phyloP scores from a whole-genome alignment of 768 basidiomycete genomes.

The Pleurotus tuoliensis region DNA sequence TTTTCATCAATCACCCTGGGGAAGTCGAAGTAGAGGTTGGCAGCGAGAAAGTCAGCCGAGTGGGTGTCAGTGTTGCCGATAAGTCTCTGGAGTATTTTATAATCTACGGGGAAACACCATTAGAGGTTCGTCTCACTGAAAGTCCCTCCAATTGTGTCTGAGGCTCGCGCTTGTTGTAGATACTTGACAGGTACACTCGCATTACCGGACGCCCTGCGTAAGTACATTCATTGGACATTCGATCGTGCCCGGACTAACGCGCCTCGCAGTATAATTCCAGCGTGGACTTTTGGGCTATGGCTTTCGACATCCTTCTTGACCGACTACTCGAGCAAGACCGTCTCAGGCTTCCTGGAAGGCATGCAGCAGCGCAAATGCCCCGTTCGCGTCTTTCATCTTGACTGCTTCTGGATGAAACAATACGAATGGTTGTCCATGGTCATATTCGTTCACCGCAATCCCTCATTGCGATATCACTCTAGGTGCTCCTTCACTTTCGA shows the following conservation, averaged over 20 bases:
- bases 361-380: slow-evolving; percentile 61
- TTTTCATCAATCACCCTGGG: slow-evolving; percentile 74
- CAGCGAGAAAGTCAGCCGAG: slow-evolving; percentile 61
- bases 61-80: slow-evolving; percentile 61
- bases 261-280: slow-evolving; percentile 51
- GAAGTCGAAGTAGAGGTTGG: slow-evolving; percentile 75
- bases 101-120: slow-evolving; percentile 64
- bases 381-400: slow-evolving; percentile 71
- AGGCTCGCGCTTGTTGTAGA: slow-evolving; percentile 27
- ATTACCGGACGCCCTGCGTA: slow-evolving; percentile 63
- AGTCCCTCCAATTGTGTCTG: background rate
- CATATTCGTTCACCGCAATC: background rate
- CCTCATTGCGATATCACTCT: slow-evolving; percentile 17
- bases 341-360: slow-evolving; percentile 65
- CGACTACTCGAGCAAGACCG: slow-evolving; percentile 62
- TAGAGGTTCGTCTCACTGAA: slow-evolving; percentile 41
- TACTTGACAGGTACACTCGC: slow-evolving; percentile 56
- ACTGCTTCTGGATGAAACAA: slow-evolving; percentile 77
- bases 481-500: slow-evolving; percentile 79
- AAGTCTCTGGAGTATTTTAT: slow-evolving; percentile 66
- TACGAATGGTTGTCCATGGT: slow-evolving; percentile 50
- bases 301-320: slow-evolving; percentile 77
- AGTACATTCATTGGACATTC: slow-evolving; percentile 19
- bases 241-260: slow-evolving; percentile 10
- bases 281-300: slow-evolving; percentile 79